Percentiles rank a stretch among this genome's conserved stretches.
phyloP scores from a whole-genome alignment of 2,329 filamentous ascomycete species.

The Leptographium galeiforme region DNA sequence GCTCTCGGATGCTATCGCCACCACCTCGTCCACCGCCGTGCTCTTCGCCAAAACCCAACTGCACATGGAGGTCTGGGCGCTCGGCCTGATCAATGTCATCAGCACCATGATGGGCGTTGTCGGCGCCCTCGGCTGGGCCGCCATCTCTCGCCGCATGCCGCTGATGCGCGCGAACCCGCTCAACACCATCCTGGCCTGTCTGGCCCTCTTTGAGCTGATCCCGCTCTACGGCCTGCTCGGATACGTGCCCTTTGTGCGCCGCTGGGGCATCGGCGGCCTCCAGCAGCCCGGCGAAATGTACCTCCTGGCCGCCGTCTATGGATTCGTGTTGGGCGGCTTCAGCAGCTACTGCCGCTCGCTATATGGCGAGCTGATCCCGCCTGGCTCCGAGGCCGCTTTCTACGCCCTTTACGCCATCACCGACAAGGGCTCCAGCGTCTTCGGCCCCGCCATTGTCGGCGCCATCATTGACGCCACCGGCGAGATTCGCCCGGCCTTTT shows the following conservation, averaged over 20 bases:
- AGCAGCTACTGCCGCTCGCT: constrained; percentile 85
- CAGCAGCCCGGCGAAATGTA: constrained; percentile 97
- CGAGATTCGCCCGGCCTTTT: constrained; percentile 76
- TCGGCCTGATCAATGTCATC: constrained; percentile 90
- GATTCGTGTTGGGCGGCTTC: constrained; percentile 84
- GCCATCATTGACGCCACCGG: constrained; percentile 77
- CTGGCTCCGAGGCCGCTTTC: constrained; percentile 88
- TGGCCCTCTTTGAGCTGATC: constrained; percentile 80
- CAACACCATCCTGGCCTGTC: constrained; percentile 86
- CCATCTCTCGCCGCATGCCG: constrained; percentile 54
- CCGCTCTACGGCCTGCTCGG: constrained; percentile 83
- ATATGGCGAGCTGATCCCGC: constrained; percentile 86
- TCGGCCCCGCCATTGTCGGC: constrained; percentile 88
- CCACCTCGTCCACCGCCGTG: constrained; percentile 85
- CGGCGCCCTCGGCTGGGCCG: constrained; percentile 83
- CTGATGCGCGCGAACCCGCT: constrained; percentile 48
- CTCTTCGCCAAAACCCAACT: constrained; percentile 91
- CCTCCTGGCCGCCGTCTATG: constrained; percentile 77
- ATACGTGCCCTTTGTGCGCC: constrained; percentile 67
- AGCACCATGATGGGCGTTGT: constrained; percentile 71
- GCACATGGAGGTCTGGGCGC: constrained; percentile 73
- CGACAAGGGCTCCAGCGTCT: constrained; percentile 88
- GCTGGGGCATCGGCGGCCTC: constrained; percentile 67
- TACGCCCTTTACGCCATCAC: constrained; percentile 96
- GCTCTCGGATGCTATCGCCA: constrained; percentile 85